Percentiles rank a stretch among this genome's conserved stretches.
phyloP scores from a whole-genome alignment of 1,139 yeast species.

The Hyphopichia pseudoburtonii region DNA sequence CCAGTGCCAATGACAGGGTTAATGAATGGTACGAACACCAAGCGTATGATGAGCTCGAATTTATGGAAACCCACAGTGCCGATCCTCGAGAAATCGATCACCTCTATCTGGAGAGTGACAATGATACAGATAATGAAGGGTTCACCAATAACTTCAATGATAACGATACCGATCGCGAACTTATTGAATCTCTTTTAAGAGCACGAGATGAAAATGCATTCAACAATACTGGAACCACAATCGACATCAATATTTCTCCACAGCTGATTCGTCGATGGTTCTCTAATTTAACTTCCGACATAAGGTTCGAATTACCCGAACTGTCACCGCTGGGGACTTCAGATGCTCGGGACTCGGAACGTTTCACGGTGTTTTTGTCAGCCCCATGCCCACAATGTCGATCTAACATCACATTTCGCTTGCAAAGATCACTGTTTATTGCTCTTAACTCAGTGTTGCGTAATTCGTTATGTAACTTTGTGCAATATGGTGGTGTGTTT shows the following conservation, averaged over 20 bases:
- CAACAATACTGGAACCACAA: constrained; percentile 10
- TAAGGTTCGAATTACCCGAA: constrained; percentile 1
- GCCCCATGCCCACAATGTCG: constrained; percentile 50
- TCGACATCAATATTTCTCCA: constrained; percentile 20
- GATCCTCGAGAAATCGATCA: not conserved
- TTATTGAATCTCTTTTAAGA: not conserved
- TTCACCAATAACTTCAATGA: not conserved
- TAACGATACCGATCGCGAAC: not conserved
- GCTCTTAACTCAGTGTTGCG: constrained; percentile 21
- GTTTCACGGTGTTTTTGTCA: constrained; percentile 13
- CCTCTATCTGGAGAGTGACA: not conserved
- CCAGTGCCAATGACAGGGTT: too few species aligned
- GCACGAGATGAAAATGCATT: constrained; percentile 2
- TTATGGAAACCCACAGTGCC: too few species aligned
- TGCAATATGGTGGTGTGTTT: constrained; percentile 34
- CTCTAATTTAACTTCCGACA: constrained; percentile 9
- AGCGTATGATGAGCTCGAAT: too few species aligned
- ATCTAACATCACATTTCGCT: constrained; percentile 33
- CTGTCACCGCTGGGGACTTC: constrained; percentile 2
- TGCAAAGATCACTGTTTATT: constrained; percentile 31
- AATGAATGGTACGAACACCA: too few species aligned
- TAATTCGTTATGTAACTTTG: constrained; percentile 19
- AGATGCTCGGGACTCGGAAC: not conserved
- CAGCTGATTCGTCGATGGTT: constrained; percentile 21
- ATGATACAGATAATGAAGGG: not conserved